Evolutionary conservation across 306 rosid genomes (phyloP).

Genomic region (Heteromeles arbutifolia): DNA sequence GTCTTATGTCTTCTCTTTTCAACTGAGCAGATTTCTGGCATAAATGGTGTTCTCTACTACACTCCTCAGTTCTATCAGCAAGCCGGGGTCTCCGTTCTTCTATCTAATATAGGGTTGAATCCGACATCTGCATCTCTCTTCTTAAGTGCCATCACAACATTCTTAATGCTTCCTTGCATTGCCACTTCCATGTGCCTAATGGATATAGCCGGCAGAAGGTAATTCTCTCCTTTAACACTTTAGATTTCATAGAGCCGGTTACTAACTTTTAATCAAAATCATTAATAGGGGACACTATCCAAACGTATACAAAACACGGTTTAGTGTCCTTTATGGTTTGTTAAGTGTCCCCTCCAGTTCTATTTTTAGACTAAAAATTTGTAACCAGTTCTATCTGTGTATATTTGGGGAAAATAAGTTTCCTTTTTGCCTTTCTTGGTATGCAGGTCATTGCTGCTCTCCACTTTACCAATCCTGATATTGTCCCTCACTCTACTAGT

Average conservation of each 20-base stretch:
- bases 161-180: slow-evolving; percentile 78
- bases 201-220: slow-evolving; percentile 79
- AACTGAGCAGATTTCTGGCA: slow-evolving; percentile 51
- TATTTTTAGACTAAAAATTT: background rate
- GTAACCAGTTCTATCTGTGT: too few species aligned
- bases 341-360: too few species aligned
- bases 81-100: slow-evolving; percentile 46
- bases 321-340: too few species aligned
- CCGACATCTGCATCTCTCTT: slow-evolving; percentile 52
- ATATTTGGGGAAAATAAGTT: background rate
- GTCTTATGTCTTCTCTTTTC: background rate
- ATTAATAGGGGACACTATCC: too few species aligned
- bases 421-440: slow-evolving; percentile 9
- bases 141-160: slow-evolving; percentile 40
- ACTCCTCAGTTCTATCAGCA: slow-evolving; percentile 65
- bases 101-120: slow-evolving; percentile 48
- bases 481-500: slow-evolving; percentile 47
- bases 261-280: too few species aligned
- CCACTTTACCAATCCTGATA: slow-evolving; percentile 54
- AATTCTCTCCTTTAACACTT: background rate
- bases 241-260: background rate
- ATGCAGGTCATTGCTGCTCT: slow-evolving; percentile 56
- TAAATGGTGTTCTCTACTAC: slow-evolving; percentile 65
- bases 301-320: too few species aligned
- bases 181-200: slow-evolving; percentile 53